Evolutionary conservation across 805 yeast genomes (phyloP), one percentile per base, ranked within the genome.

Genomic region (Yamadazyma takamatsuzukensis): DNA sequence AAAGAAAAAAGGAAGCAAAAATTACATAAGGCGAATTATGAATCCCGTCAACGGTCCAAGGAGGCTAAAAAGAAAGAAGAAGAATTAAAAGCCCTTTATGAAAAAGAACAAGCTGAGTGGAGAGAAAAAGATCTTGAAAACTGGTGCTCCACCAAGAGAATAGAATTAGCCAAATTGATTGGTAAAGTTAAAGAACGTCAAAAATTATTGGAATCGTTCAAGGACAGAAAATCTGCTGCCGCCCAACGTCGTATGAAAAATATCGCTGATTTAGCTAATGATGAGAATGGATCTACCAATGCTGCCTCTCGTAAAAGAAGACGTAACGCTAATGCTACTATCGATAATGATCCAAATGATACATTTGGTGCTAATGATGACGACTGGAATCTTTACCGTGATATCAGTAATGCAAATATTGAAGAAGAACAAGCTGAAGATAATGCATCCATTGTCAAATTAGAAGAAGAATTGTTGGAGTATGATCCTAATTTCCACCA

Each of bases 331-430:
- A 76, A 72, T 44, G 76, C 80, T 0, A 77, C 88, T 1, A 81
- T 84, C 21, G 96, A 86, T 49, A 86, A 85, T 45, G 97, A 87
- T 54, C 95, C 94, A 11, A 86, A 79, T 48, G 97, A 90, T 58
- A 85, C 89, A 0, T 89, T 90, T 59, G 97, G 97, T 36, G 89
- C 96, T 2, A 80, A 87, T 49, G 97, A 90, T 53, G 95, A 84
- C 35, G 98, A 93, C 57, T 90, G 97, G 97, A 77, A 83, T 15
- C 80, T 87, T 12, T 90, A 90, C 54, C 74, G 93, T 47, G 93
- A 86, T 50, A 83, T 88, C 36, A 76, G 86, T 13, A 76, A 74
- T 41, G 80, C 70, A 12, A 81, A 80, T 16, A 85, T 88, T 44
- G 88, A 82, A 38, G 96, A 87, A 45, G 75, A 76, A 21, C 81